Conservation (phyloP, 305 asterid species). For the Fraxinus floribunda region DNA sequence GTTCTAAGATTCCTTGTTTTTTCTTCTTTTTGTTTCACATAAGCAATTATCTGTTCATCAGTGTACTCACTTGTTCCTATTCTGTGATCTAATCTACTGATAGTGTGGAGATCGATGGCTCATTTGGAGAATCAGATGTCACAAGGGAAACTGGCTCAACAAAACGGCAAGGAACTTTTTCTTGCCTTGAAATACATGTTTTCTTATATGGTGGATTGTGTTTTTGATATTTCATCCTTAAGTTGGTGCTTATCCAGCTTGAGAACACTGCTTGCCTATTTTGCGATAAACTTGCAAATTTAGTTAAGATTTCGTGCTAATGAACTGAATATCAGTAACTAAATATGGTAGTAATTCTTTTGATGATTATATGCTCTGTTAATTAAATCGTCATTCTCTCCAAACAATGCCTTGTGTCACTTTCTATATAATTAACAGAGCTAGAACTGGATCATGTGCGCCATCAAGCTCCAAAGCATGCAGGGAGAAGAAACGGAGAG, state of each 20-base stretch:
- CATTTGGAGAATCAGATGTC: conserved; percentile 61
- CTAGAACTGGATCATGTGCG: conserved; percentile 61
- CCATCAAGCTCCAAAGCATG: conserved; percentile 87
- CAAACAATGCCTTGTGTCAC: background rate
- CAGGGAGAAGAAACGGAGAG: conserved; percentile 90
- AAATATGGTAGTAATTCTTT: background rate
- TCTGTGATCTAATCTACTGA: background rate
- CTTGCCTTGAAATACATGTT: background rate
- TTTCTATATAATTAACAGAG: conserved; percentile 39
- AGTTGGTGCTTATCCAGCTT: background rate
- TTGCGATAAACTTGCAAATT: background rate
- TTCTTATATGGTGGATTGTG: background rate
- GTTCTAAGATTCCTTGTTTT: background rate
- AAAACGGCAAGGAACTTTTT: conserved; percentile 52
- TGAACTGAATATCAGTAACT: background rate
- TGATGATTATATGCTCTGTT: background rate
- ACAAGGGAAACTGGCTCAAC: conserved; percentile 57
- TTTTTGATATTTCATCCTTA: background rate
- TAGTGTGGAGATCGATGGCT: conserved; percentile 70
- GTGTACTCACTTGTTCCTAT: background rate
- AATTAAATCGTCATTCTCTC: background rate
- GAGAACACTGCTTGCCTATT: background rate
- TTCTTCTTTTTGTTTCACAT: background rate
- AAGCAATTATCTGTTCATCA: background rate
- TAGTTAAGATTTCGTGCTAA: background rate